phyloP scores from a whole-genome alignment of 495 filamentous ascomycete genomes.

The Lepraria neglecta region DNA sequence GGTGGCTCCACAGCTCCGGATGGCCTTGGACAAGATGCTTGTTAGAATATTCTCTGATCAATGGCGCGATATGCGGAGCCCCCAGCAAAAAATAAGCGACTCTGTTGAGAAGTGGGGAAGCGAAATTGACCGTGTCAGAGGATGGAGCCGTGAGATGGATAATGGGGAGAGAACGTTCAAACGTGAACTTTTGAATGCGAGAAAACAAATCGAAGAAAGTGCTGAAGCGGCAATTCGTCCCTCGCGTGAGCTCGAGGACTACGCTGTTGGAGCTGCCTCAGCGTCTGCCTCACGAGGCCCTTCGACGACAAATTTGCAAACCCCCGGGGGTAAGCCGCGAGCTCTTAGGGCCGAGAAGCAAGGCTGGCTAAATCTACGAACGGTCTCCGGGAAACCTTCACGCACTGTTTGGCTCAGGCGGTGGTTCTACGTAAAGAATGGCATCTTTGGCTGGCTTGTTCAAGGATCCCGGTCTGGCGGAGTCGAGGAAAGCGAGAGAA shows the following conservation, averaged over 20 bases:
- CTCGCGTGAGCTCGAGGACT: constrained; percentile 88
- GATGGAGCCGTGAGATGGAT: constrained; percentile 93
- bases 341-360: constrained; percentile 64
- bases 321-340: constrained; percentile 31
- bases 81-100: constrained; percentile 52
- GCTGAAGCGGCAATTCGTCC: constrained; percentile 65
- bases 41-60: constrained; percentile 78
- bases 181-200: constrained; percentile 68
- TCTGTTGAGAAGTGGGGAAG: constrained; percentile 54
- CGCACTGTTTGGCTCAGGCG: constrained; percentile 79
- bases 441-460: constrained; percentile 93
- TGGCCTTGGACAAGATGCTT: constrained; percentile 74
- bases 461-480: constrained; percentile 77
- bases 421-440: constrained; percentile 93
- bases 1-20: constrained; percentile 72
- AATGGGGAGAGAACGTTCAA: constrained; percentile 68
- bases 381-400: constrained; percentile 78
- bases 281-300: constrained; percentile 69
- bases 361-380: constrained; percentile 85
- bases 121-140: constrained; percentile 85
- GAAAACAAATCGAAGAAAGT: constrained; percentile 75
- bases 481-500: constrained; percentile 91
- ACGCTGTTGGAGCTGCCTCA: constrained; percentile 77
- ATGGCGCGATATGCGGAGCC: constrained; percentile 70
- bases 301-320: constrained; percentile 46